Evolutionary conservation across 1,284 basidiomycete species (phyloP), one percentile per base, ranked within the genome.

Genomic region (Peniophora sp.): DNA sequence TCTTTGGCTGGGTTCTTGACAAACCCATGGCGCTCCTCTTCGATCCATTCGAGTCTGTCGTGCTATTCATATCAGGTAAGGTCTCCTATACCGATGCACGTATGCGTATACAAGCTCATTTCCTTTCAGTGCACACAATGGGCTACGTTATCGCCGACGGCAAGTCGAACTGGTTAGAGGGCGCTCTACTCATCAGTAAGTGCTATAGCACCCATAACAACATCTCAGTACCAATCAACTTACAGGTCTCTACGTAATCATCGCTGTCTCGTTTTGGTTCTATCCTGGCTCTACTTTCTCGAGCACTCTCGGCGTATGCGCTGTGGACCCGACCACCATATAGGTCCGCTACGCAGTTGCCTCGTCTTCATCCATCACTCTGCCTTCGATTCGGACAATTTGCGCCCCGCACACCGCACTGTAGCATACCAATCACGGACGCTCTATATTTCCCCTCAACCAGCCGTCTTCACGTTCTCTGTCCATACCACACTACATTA

Each of bases 91-190:
- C 8, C 11, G n/a, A 17, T 25, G 32, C 17, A 14, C 20, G 3
- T 12, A 27, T 5, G 22, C 12, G n/a, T 32, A 32, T 32, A 6
- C 36, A 25, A 3, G 34, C 49, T 54, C 17, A 53, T 16, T n/a
- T 25, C 12, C 11, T 17, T 10, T 20, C 24, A 79, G 84, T 93
- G n/a, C 71, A 91, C 56, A 82, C 89, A 16, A 87, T 93, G 73
- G 86, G 84, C 54, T 85, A 89, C 57, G 85, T 88, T 45, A 83
- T 92, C 14, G 77, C 81, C 46, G 90, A 93, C 63, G 91, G 89
- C 34, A 86, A 90, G 62, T 90, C 88, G 2, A 92, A 92, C 64
- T 93, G 87, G 81, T 68, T 87, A 1, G 84, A 88, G 63, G 86
- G 86, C 6, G 73, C 81, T 57, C 81, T 69, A 51, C 63, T 69